Conservation (phyloP, 2,329 filamentous ascomycete genomes). For the Incumbomyces delicatus region DNA sequence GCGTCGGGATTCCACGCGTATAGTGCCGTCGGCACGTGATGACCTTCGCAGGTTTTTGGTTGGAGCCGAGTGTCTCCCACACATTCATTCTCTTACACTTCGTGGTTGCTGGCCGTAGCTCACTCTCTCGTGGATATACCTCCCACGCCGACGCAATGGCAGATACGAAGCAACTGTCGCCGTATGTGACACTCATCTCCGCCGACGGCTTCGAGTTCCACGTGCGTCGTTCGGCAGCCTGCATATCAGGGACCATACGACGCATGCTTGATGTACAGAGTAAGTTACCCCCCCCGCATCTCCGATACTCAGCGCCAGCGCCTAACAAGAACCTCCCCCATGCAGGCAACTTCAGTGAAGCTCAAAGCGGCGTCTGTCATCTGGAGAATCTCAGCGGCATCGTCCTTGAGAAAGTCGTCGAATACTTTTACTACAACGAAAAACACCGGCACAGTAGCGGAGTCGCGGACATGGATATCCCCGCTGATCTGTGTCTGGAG, state of each 20-base stretch:
- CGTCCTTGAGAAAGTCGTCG: conserved; percentile 59
- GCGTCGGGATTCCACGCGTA: no score
- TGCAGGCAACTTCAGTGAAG: conserved; percentile 54
- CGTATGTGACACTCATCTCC: conserved; percentile 56
- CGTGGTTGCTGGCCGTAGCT: no score
- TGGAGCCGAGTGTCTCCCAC: no score
- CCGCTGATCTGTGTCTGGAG: conserved; percentile 55
- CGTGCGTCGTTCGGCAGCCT: conserved; percentile 50
- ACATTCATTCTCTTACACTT: no score
- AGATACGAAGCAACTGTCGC: conserved; percentile 22
- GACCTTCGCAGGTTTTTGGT: no score
- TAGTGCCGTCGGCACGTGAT: no score
- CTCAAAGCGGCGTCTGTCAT: conserved; percentile 46
- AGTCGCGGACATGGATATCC: conserved; percentile 58
- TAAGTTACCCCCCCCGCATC: conserved; percentile 21
- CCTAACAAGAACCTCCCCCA: background rate
- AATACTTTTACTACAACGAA: conserved; percentile 60
- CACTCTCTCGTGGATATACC: no score
- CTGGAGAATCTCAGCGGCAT: conserved; percentile 54
- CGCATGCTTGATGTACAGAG: conserved; percentile 55
- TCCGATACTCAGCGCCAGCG: no score
- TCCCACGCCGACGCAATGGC: no score
- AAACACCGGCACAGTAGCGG: conserved; percentile 51
- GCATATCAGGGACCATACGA: conserved; percentile 51
- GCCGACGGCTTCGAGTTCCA: conserved; percentile 57